Evolutionary conservation across 2,329 filamentous ascomycete genomes (phyloP).

Genomic region (Exophiala aquamarina): DNA sequence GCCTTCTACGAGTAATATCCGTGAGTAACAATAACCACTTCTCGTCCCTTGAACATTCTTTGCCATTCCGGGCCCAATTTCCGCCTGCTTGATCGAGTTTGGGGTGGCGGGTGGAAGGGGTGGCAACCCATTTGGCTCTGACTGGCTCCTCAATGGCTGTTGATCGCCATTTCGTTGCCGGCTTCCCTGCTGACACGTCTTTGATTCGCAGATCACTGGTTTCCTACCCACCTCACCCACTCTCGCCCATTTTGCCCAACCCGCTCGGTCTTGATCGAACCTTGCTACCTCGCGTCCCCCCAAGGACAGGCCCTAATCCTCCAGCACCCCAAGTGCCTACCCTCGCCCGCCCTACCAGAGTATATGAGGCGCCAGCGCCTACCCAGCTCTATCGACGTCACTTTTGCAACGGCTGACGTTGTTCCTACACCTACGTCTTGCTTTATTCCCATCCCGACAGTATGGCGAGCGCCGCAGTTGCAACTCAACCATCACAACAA

Average conservation of each 20-base stretch:
- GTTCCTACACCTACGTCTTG: conserved; percentile 26
- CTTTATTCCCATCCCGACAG: conserved; percentile 26
- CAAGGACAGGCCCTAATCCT: conserved; percentile 4
- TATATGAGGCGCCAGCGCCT: conserved; percentile 27
- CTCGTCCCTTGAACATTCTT: conserved; percentile 1
- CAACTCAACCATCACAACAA: conserved; percentile 28
- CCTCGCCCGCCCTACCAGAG: conserved; percentile 20
- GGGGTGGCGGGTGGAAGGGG: conserved; percentile 19
- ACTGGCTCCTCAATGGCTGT: conserved; percentile 17
- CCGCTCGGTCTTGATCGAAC: conserved; percentile 16
- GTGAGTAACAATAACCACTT: not conserved
- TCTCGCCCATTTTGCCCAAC: no score
- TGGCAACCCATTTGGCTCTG: conserved; percentile 12
- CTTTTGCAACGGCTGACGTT: conserved; percentile 28
- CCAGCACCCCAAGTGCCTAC: conserved; percentile 1
- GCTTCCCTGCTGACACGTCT: conserved; percentile 20
- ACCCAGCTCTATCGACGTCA: conserved; percentile 27
- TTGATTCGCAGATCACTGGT: conserved; percentile 22
- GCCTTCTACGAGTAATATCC: no score
- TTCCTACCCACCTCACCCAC: conserved; percentile 14
- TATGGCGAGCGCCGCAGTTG: conserved; percentile 26
- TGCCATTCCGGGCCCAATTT: conserved; percentile 17
- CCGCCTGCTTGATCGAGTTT: conserved; percentile 13
- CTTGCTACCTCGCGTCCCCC: conserved; percentile 15
- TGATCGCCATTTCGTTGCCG: conserved; percentile 23